Evolutionary conservation across 2,329 filamentous ascomycete species (phyloP).

Genomic region (Colletotrichum plurivorum): DNA sequence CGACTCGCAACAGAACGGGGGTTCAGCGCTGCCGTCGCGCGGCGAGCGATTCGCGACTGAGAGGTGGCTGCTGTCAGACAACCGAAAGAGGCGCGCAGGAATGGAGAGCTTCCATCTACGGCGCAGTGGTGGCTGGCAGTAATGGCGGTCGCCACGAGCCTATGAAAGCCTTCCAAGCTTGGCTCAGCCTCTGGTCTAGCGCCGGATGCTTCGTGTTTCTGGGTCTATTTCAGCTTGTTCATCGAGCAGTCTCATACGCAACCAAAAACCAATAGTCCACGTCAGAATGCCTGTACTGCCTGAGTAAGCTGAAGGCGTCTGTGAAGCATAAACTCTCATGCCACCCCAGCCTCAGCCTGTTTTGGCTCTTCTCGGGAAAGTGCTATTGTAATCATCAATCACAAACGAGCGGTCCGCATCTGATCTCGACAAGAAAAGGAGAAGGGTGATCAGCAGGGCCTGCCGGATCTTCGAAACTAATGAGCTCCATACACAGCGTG

Average conservation of each 20-base stretch:
- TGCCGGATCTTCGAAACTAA: slow-evolving; percentile 13
- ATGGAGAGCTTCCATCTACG: slow-evolving; percentile 16
- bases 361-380: neutral
- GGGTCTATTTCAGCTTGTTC: slow-evolving; percentile 20
- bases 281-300: neutral
- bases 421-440: slow-evolving; percentile 12
- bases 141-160: slow-evolving; percentile 27
- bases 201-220: slow-evolving; percentile 13
- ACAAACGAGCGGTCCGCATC: neutral
- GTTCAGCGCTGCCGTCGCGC: slow-evolving; percentile 27
- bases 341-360: neutral
- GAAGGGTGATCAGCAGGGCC: slow-evolving; percentile 21
- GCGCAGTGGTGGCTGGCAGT: slow-evolving; percentile 29
- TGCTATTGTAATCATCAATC: neutral
- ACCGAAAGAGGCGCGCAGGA: neutral
- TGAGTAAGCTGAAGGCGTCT: slow-evolving; percentile 19
- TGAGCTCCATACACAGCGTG: neutral
- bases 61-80: neutral
- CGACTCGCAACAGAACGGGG: slow-evolving; percentile 11
- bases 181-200: slow-evolving; percentile 28
- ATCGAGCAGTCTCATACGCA: slow-evolving; percentile 19
- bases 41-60: slow-evolving; percentile 6
- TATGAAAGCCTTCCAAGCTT: slow-evolving; percentile 15
- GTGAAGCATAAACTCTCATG: slow-evolving; percentile 18
- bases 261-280: slow-evolving; percentile 18